phyloP scores from a whole-genome alignment of 495 filamentous ascomycete species.

The Aspergillus bertholletiae region DNA sequence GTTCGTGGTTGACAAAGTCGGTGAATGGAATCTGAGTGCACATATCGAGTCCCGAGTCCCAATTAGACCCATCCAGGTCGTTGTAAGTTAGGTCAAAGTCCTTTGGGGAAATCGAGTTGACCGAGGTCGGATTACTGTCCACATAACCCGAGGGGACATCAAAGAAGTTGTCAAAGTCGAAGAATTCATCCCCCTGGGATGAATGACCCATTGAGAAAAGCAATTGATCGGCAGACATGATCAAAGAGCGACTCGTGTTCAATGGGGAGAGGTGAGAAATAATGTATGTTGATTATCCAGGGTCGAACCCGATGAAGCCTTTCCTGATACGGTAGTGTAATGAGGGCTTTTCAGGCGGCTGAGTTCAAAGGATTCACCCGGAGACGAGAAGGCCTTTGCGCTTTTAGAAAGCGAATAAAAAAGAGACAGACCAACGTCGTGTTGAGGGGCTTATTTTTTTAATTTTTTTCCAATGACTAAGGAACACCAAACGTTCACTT shows the following conservation, averaged over 20 bases:
- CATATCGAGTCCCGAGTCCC: constrained; percentile 19
- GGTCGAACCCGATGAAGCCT: not conserved
- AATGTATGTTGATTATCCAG: not conserved
- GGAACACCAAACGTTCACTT: not conserved
- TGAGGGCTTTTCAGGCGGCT: not conserved
- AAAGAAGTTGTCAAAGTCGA: constrained; percentile 39
- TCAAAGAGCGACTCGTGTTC: not conserved
- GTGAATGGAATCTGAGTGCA: constrained; percentile 23
- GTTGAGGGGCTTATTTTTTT: not conserved
- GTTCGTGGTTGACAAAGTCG: constrained; percentile 26
- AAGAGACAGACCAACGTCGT: not conserved
- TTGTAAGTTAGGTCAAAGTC: constrained; percentile 28
- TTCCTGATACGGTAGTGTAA: constrained; percentile 2
- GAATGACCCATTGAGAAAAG: constrained; percentile 20
- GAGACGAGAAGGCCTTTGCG: not conserved
- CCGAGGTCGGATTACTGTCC: constrained; percentile 30
- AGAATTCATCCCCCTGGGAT: constrained; percentile 28
- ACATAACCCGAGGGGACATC: constrained; percentile 30
- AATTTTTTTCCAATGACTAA: not conserved
- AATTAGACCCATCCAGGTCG: constrained; percentile 20
- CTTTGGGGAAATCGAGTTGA: constrained; percentile 31
- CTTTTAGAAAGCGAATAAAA: not conserved
- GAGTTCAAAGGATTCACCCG: not conserved
- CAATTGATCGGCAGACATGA: constrained; percentile 21
- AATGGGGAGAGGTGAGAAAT: not conserved